A percentile compares a stretch with the other conserved stretches of the same genome.
phyloP scores from a whole-genome alignment of 495 filamentous ascomycete species.

The Cetradonia linearis region DNA sequence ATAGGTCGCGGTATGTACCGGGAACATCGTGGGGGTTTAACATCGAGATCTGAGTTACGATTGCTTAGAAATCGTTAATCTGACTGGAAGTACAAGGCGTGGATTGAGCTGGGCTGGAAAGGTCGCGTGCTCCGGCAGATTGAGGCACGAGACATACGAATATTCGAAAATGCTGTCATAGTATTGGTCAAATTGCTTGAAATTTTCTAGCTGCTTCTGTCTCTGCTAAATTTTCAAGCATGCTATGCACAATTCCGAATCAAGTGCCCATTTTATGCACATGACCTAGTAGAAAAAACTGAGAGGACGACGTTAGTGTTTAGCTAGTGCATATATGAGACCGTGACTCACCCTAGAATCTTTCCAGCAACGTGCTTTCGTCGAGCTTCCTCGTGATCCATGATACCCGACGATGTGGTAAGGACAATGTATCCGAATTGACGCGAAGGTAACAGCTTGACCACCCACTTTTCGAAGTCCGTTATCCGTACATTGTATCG shows the following conservation, averaged over 20 bases:
- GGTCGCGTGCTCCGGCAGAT: neutral
- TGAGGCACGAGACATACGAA: neutral
- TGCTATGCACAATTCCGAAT: neutral
- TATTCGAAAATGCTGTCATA: neutral
- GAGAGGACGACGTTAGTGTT: neutral
- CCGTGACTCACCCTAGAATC: constrained; percentile 40
- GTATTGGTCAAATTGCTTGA: neutral
- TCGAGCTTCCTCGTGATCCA: constrained; percentile 99
- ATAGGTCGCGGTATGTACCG: neutral
- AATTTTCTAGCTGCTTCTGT: neutral
- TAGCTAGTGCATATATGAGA: neutral
- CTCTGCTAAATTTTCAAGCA: neutral
- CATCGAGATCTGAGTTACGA: neutral
- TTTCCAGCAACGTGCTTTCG: constrained; percentile 96
- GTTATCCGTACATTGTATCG: constrained; percentile 96
- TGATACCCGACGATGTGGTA: constrained; percentile 96
- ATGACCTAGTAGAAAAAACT: constrained; percentile 17
- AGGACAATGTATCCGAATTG: constrained; percentile 99
- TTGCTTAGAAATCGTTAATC: neutral
- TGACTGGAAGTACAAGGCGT: neutral
- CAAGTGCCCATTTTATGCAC: neutral
- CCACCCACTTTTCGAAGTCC: constrained; percentile 98
- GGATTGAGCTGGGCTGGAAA: neutral
- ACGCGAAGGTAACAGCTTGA: constrained; percentile 95
- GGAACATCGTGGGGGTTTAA: neutral